Conservation (phyloP, 768 basidiomycete genomes). For the Coprinellus aureogranulatus region DNA sequence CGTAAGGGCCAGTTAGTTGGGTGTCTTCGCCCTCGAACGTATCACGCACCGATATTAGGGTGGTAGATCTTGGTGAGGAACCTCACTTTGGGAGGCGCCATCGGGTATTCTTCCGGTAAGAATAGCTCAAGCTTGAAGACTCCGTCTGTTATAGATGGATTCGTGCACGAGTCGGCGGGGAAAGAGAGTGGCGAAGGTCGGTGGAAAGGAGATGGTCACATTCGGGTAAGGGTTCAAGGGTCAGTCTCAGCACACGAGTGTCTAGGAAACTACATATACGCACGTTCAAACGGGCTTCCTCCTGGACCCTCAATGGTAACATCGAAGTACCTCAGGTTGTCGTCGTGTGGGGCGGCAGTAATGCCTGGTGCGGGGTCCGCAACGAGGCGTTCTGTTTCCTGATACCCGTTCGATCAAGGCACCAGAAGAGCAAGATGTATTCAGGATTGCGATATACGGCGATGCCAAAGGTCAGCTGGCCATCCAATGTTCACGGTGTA, state of each 20-base stretch:
- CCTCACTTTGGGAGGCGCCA: conserved; percentile 98
- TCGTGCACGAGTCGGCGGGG: neutral
- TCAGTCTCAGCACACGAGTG: neutral
- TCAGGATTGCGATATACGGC: neutral
- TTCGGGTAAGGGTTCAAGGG: neutral
- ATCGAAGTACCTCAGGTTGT: conserved; percentile 98
- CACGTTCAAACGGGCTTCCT: conserved; percentile 88
- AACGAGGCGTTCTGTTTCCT: conserved; percentile 98
- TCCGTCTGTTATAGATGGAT: conserved; percentile 55
- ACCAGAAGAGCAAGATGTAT: neutral
- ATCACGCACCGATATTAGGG: conserved; percentile 89
- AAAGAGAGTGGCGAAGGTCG: neutral
- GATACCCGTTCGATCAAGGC: neutral
- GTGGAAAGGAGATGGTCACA: neutral
- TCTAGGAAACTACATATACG: conserved; percentile 17
- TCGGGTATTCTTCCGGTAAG: conserved; percentile 98
- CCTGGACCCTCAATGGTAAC: conserved; percentile 94
- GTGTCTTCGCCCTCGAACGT: neutral
- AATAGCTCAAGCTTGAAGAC: conserved; percentile 96
- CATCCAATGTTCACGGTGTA: neutral
- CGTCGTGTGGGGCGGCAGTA: conserved; percentile 91
- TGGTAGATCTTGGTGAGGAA: conserved; percentile 99
- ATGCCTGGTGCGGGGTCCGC: conserved; percentile 98
- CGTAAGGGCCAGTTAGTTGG: neutral
- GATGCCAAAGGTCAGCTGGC: neutral